Base-by-base conservation (phyloP, 176 grass and related monocot genomes). In the Carex parvula region DNA sequence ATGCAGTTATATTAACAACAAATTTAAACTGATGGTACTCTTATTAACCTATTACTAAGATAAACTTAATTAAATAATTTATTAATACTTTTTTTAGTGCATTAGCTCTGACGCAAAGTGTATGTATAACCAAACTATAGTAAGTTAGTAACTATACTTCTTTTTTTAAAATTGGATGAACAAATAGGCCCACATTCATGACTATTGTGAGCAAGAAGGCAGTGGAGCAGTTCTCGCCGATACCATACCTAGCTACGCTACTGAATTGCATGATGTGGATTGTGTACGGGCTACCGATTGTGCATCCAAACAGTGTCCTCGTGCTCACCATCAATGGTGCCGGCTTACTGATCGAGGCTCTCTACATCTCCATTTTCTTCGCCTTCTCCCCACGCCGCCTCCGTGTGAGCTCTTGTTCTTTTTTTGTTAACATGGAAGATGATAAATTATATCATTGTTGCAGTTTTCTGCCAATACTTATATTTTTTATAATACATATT, bases 181-280 rank as follows among this genome's bases (percentile, higher is more conserved):
- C 5, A 81, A 81, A 41, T 81, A 97, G 94, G 87, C 87, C 84
- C 8, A 92, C 90, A 59, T 91, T 94, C 71, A 64, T 39, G 70
- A 84, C 79, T 77, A 97, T 97, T 82, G 74, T 35, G 5, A 92
- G 88, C 84, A 39, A 8, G 42, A 94, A 62, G 81, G 88, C 88
- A 80, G 87, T 91, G 84, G 85, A 92, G 90, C 70, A 88, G 77
- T 97, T 97, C 92, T 94, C 84, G 8, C 78, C 94, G 0, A 52
- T 87, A 13, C 94, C 94, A 0, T 94, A 97, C 89, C 81, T 97
- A 24, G 92, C 94, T n/a, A 97, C 94, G 55, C 73, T 94, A 24
- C 83, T 97, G 60, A 97, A 97, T 86, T 97, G 94, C 81, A 79
- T 79, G 90, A 75, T 97, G 2, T 94, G 92, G 94, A 85, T 97